Evolutionary conservation across 2,329 filamentous ascomycete genomes (phyloP), one percentile per base, ranked within the genome.

Genomic region (Metarhizium album): DNA sequence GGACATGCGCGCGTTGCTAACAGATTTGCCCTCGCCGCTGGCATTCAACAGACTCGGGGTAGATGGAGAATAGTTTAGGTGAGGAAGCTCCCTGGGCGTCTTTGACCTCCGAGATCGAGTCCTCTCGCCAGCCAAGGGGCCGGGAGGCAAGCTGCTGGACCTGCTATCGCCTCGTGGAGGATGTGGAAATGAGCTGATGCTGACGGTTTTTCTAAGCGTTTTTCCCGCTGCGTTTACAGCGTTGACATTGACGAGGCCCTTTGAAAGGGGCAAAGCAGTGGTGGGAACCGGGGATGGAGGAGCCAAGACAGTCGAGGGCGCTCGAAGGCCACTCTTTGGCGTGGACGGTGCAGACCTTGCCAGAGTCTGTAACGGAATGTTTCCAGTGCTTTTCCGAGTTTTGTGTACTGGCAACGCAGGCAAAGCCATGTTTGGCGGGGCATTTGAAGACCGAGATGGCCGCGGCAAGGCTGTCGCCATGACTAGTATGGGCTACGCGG

Each of bases 181-280:
- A 57, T 95, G 87, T 29, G 91, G 91, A 62, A 97, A 96, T 1
- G 89, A 84, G 63, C 90, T 91, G 62, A 96, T 95, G 74, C 90
- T 96, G 61, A 95, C 85, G 1, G 87, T 87, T 69, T 94, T 94
- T 55, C 90, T 82, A 50, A 96, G 69, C 1, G 83, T 81, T 66
- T 84, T 90, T 24, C 82, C 80, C 4, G 79, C 72, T 31, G 72
- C 72, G 54, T 79, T 82, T 14, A 81, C 72, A 31, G 72, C 72
- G 54, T 79, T 82, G 14, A 81, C 69, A 35, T 72, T 73, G 8
- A 80, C 74, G 5, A 74, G 67, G 2, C 77, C 73, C 53, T 78
- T 79, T 18, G 79, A 71, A 16, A 79, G 74, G 4, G 80, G 76
- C 11, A 84, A 67, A 47, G 74, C 72, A 4, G 76, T 74, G 9